These are phyloP conservation scores for Astrothelium macrocarpum DNA, from an alignment of 495 filamentous ascomycete genomes.

Conservation along the genomic window DNA sequence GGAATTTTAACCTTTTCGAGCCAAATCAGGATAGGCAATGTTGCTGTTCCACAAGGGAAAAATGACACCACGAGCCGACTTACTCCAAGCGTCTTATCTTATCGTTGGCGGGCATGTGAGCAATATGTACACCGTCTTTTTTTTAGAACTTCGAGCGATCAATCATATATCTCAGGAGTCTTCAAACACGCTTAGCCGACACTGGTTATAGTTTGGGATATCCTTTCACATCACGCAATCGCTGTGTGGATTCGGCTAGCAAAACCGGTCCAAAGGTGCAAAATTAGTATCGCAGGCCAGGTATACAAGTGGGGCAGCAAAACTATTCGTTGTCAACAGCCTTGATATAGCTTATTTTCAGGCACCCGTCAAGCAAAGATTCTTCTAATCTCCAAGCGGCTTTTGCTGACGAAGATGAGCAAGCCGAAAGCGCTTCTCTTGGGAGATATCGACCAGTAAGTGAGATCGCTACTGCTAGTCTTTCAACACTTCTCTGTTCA, in stretches of 20 bases:
- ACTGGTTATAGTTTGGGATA: too few relatives aligned
- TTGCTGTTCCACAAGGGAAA: neutral
- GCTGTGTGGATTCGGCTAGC: neutral
- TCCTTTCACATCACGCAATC: too few relatives aligned
- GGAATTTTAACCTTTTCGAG: neutral
- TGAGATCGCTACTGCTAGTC: neutral
- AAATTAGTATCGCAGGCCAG: neutral
- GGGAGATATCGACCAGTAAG: slow-evolving; percentile 31
- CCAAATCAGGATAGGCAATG: neutral
- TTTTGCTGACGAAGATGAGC: slow-evolving; percentile 16
- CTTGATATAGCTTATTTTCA: neutral
- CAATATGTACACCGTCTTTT: too few relatives aligned
- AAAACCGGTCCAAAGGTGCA: neutral
- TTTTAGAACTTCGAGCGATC: too few relatives aligned
- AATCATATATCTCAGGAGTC: too few relatives aligned
- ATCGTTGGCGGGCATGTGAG: too few relatives aligned
- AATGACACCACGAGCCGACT: neutral
- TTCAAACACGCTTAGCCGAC: too few relatives aligned
- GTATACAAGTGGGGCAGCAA: neutral
- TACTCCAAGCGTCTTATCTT: neutral
- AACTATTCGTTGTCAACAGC: neutral
- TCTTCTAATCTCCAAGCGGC: neutral
- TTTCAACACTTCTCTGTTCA: neutral
- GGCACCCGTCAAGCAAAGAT: neutral
- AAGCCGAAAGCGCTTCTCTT: slow-evolving; percentile 31